These are phyloP conservation scores for Trichoderma oligosporum DNA, from an alignment of 2,329 filamentous ascomycete genomes.

Conservation along the genomic window DNA sequence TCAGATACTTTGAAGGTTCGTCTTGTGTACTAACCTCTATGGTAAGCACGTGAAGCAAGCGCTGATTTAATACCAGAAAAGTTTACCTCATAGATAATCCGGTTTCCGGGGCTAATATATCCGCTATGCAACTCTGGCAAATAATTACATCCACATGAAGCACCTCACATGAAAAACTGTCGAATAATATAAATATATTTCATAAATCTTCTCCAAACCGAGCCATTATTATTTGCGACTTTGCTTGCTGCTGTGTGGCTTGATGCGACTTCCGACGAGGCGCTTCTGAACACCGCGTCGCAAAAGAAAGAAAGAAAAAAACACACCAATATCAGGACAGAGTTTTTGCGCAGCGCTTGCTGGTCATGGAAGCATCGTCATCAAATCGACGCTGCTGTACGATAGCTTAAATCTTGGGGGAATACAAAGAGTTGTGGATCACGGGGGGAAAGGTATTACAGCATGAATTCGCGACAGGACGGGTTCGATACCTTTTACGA, in stretches of 20 bases:
- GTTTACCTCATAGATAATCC: background rate
- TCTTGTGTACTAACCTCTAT: too few species aligned
- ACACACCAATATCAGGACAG: too few species aligned
- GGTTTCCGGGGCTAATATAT: background rate
- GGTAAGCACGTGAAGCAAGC: background rate
- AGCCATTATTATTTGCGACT: background rate
- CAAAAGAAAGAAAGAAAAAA: too few species aligned
- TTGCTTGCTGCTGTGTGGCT: background rate
- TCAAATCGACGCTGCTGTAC: conserved; percentile 15
- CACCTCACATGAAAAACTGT: background rate
- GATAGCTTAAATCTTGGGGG: conserved; percentile 13
- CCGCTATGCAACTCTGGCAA: background rate
- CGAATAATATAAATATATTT: background rate
- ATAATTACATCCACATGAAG: background rate
- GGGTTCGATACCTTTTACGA: conserved; percentile 36
- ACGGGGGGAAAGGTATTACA: conserved; percentile 21
- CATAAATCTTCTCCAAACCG: background rate
- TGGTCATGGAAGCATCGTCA: conserved; percentile 24
- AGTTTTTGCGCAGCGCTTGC: background rate
- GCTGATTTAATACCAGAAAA: background rate
- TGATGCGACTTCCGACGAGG: background rate
- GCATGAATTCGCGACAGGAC: conserved; percentile 35
- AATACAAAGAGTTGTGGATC: conserved; percentile 6
- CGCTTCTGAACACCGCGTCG: background rate
- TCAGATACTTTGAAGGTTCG: too few species aligned